Evolutionary conservation across 805 yeast species (phyloP).

Genomic region (Spathaspora passalidarum): DNA sequence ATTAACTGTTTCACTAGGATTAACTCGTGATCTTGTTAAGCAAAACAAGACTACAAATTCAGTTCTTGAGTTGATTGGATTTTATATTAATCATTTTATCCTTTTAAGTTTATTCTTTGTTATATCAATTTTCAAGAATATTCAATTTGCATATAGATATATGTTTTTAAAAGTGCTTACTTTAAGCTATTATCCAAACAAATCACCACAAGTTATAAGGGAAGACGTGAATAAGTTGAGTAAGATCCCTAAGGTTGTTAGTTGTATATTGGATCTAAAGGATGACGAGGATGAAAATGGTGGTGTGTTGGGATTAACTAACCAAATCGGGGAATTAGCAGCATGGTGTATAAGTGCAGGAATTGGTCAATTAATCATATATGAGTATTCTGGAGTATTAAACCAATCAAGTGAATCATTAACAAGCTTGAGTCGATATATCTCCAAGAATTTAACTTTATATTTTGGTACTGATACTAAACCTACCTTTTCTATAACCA

Average conservation of each 20-base stretch:
- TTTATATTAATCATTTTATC: constrained; percentile 42
- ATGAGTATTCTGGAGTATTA: constrained; percentile 74
- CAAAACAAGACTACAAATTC: neutral
- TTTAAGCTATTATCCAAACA: constrained; percentile 62
- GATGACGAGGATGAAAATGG: constrained; percentile 85
- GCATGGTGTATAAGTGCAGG: constrained; percentile 95
- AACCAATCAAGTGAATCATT: constrained; percentile 32
- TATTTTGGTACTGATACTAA: constrained; percentile 72
- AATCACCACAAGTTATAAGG: constrained; percentile 81
- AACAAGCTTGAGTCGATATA: constrained; percentile 54
- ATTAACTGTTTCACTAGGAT: constrained; percentile 3
- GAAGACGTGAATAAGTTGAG: constrained; percentile 70
- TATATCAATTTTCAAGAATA: constrained; percentile 53
- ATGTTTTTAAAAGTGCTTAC: constrained; percentile 56
- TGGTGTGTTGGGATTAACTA: constrained; percentile 77
- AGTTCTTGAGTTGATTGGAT: constrained; percentile 2
- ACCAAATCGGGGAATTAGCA: constrained; percentile 70
- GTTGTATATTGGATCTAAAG: constrained; percentile 71
- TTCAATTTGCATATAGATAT: constrained; percentile 51
- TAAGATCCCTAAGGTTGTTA: constrained; percentile 76
- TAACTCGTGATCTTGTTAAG: constrained; percentile 4
- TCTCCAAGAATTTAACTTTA: constrained; percentile 55
- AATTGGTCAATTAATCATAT: constrained; percentile 63
- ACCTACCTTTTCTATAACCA: constrained; percentile 59
- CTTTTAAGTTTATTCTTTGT: constrained; percentile 52